These are phyloP conservation scores for Phaeoacremonium minimum DNA, from an alignment of 2,329 filamentous ascomycete genomes.

Conservation along the genomic window DNA sequence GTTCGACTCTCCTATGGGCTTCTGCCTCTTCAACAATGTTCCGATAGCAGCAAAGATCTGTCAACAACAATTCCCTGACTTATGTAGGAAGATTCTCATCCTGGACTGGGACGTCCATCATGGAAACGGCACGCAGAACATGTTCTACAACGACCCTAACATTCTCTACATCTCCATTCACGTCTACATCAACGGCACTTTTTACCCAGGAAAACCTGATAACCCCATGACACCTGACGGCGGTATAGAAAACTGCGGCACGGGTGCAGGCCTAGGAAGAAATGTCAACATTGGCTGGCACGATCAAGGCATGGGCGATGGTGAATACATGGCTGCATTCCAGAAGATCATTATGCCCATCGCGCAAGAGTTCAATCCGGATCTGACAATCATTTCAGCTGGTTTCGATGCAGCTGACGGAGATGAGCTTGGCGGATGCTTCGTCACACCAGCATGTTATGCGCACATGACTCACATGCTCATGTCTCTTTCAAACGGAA, in stretches of 20 bases:
- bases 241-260: conserved; percentile 55
- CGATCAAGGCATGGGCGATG: conserved; percentile 82
- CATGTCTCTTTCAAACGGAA: conserved; percentile 88
- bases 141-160: conserved; percentile 92
- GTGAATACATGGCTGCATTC: conserved; percentile 94
- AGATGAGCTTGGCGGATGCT: conserved; percentile 88
- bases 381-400: conserved; percentile 90
- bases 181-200: conserved; percentile 76
- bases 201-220: conserved; percentile 72
- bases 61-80: conserved; percentile 72
- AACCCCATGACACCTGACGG: conserved; percentile 56
- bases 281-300: conserved; percentile 67
- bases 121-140: conserved; percentile 92
- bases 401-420: conserved; percentile 95
- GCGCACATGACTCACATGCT: conserved; percentile 99
- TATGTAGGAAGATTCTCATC: conserved; percentile 84
- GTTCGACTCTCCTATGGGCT: conserved; percentile 79
- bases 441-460: conserved; percentile 86
- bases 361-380: conserved; percentile 86
- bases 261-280: conserved; percentile 49
- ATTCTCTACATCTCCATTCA: conserved; percentile 94
- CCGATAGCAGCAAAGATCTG: conserved; percentile 87
- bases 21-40: conserved; percentile 98
- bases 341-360: conserved; percentile 97
- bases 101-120: conserved; percentile 84